These are phyloP conservation scores for Pichia sp. DNA, from an alignment of 1,139 yeast genomes.

Conservation along the genomic window DNA sequence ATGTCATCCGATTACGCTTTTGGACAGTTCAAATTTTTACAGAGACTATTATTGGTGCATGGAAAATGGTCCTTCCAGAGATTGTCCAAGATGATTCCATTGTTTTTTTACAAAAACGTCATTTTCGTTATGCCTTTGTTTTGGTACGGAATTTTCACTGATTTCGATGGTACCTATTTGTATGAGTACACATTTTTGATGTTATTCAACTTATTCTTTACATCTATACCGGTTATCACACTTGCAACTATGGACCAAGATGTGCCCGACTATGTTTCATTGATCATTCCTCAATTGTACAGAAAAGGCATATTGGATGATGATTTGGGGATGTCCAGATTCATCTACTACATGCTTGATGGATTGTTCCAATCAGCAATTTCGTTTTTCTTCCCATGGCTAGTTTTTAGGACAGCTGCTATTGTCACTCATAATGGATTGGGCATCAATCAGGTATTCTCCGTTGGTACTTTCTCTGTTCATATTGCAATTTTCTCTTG, in stretches of 20 bases:
- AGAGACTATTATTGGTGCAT: constrained; percentile 48
- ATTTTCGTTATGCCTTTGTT: constrained; percentile 53
- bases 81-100: constrained; percentile 57
- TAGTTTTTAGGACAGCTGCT: constrained; percentile 33
- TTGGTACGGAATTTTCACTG: constrained; percentile 51
- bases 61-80: constrained; percentile 61
- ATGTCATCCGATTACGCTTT: constrained; percentile 64
- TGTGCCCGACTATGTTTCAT: constrained; percentile 48
- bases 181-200: constrained; percentile 55
- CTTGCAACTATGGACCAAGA: constrained; percentile 56
- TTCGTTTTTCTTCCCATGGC: constrained; percentile 48
- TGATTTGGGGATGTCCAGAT: constrained; percentile 42
- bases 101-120: constrained; percentile 56
- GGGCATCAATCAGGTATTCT: constrained; percentile 47
- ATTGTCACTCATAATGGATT: constrained; percentile 45
- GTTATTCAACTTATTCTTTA: constrained; percentile 59
- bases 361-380: constrained; percentile 52
- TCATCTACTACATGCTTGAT: constrained; percentile 49
- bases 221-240: constrained; percentile 53
- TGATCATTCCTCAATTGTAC: constrained; percentile 53
- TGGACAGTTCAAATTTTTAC: constrained; percentile 51
- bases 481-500: constrained; percentile 44
- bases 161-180: constrained; percentile 55
- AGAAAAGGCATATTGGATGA: constrained; percentile 35
- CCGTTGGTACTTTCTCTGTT: constrained; percentile 45